phyloP scores from a whole-genome alignment of 345 rosid species.

The Hibiscus mutabilis region DNA sequence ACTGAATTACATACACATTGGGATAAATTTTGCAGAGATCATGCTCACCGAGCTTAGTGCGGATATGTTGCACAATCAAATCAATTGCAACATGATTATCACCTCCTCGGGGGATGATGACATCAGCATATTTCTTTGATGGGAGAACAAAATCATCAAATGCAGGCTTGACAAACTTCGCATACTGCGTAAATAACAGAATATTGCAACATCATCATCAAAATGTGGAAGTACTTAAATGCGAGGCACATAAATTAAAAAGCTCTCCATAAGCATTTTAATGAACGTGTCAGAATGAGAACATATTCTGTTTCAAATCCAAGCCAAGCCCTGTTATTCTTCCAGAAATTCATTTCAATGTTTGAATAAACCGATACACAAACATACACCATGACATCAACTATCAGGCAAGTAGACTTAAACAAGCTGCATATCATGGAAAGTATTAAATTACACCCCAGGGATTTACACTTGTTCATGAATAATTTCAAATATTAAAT shows the following conservation, averaged over 20 bases:
- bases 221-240: slow-evolving; percentile 5
- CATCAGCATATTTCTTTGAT: slow-evolving; percentile 91
- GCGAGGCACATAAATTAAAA: background rate
- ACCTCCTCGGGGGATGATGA: slow-evolving; percentile 92
- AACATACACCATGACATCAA: background rate
- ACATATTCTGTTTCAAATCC: background rate
- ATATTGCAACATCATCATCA: background rate
- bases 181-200: slow-evolving; percentile 45
- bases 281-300: background rate
- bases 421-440: background rate
- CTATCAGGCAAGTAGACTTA: background rate
- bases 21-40: slow-evolving; percentile 91
- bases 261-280: background rate
- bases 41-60: slow-evolving; percentile 90
- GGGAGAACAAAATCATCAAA: slow-evolving; percentile 96
- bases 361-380: background rate
- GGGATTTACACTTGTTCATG: background rate
- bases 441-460: background rate
- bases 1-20: slow-evolving; percentile 66
- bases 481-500: background rate
- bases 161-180: slow-evolving; percentile 98
- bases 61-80: slow-evolving; percentile 92
- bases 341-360: background rate
- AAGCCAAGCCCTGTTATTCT: background rate
- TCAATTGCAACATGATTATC: slow-evolving; percentile 96